Base-by-base conservation (phyloP, 192 early-diverging fungal species). In the Rhizophagus sp. region DNA sequence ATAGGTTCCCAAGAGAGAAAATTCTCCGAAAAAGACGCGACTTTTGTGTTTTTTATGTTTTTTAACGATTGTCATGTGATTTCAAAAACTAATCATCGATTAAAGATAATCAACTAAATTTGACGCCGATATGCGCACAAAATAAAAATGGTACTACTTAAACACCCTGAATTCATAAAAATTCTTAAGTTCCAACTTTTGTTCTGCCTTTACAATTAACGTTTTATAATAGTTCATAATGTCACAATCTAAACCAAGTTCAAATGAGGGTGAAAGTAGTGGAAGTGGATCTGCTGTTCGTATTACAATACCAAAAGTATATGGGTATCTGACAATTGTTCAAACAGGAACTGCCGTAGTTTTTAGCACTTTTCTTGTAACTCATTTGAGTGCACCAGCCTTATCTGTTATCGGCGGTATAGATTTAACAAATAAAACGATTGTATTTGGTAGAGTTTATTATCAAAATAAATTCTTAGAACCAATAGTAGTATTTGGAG, bases 381-480 rank as follows among this genome's bases (percentile, higher is more conserved):
- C 84, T 22, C 85, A 86, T 78, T 47, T 86, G 19, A 73, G 82
- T 1, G 83, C 83, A 2, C 80, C 81, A 1, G 52, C 79, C 24
- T 62, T 86, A 24, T 83, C 80, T 5, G 24, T 76, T 22, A 34
- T 86, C 17, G 85, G 85, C 44, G 85, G 85, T 11, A 47, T 86
- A 4, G 81, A 86, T 0, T n/a, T 86, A 19, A 81, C 85, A 1
- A 84, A 86, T 73, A 84, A 82, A 75, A 81, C 85, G 6, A 73
- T 86, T 8, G 27, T 86, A 62, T 81, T 81, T 80, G 85, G 85
- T 15, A 80, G 85, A 63, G 85, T 84, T 68, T 86, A 84, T 83
- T 86, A 86, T 77, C 85, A 86, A 79, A 83, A 83, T 81, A 39
- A 52, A 50, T 39, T 75, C 1, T 13, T 86, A 13, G 85, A 86